Percentiles rank a stretch among this genome's conserved stretches.
phyloP scores from a whole-genome alignment of 2,329 filamentous ascomycete species.

The Metarhizium humberi region DNA sequence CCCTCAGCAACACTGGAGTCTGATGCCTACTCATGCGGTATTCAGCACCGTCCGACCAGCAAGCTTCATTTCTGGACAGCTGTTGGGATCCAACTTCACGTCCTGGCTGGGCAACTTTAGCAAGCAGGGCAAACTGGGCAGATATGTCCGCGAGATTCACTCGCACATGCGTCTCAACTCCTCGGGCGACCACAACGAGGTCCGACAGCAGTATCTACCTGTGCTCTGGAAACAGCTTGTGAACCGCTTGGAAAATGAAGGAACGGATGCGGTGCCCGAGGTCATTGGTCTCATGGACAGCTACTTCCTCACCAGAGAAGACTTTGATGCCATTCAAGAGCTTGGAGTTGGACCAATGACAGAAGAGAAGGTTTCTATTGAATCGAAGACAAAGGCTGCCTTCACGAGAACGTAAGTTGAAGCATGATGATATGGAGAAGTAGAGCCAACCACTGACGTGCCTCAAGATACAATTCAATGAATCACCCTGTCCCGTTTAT shows the following conservation, averaged over 20 bases:
- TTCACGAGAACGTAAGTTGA: slow-evolving; percentile 76
- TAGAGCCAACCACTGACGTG: slow-evolving; percentile 3
- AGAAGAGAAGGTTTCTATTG: slow-evolving; percentile 66
- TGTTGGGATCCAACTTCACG: slow-evolving; percentile 70
- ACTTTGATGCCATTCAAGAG: slow-evolving; percentile 88
- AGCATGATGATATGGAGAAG: not conserved
- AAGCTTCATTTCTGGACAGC: slow-evolving; percentile 74
- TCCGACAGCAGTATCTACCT: slow-evolving; percentile 90
- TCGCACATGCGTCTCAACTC: slow-evolving; percentile 90
- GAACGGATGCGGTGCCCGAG: slow-evolving; percentile 70
- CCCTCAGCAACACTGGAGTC: slow-evolving; percentile 93
- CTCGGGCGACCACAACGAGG: slow-evolving; percentile 85
- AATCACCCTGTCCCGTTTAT: slow-evolving; percentile 91
- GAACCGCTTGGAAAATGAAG: slow-evolving; percentile 63
- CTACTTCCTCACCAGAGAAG: slow-evolving; percentile 89
- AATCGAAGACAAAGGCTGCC: slow-evolving; percentile 74
- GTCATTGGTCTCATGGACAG: slow-evolving; percentile 95
- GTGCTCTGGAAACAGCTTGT: slow-evolving; percentile 76
- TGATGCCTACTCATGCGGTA: slow-evolving; percentile 93
- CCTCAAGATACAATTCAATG: slow-evolving; percentile 67
- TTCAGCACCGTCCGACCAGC: slow-evolving; percentile 92
- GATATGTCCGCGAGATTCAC: slow-evolving; percentile 87
- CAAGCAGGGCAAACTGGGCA: slow-evolving; percentile 66
- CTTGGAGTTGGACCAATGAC: slow-evolving; percentile 80
- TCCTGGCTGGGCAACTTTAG: slow-evolving; percentile 94